phyloP scores from a whole-genome alignment of 1,284 basidiomycete species.

The Cryptococcus floricola region DNA sequence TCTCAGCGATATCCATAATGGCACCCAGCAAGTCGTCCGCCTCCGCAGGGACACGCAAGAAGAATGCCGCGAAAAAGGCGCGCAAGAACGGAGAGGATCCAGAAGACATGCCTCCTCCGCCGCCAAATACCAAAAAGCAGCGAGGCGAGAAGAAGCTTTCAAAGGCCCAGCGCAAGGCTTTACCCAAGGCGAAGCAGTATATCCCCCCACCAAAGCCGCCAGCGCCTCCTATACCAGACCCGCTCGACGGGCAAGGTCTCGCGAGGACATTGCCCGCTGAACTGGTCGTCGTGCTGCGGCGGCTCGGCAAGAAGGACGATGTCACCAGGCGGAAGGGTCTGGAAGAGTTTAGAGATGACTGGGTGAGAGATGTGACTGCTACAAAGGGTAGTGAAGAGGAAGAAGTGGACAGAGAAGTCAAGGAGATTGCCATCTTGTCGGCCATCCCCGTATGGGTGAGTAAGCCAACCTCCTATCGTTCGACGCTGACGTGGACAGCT shows the following conservation, averaged over 20 bases:
- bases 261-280: slow-evolving; percentile 73
- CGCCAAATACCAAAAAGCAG: slow-evolving; percentile 15
- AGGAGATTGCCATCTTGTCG: slow-evolving; percentile 37
- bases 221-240: slow-evolving; percentile 76
- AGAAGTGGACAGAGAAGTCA: slow-evolving; percentile 51
- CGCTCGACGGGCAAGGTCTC: slow-evolving; percentile 81
- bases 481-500: slow-evolving; percentile 55
- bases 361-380: slow-evolving; percentile 56
- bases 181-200: slow-evolving; percentile 65
- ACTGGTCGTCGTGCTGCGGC: slow-evolving; percentile 74
- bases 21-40: slow-evolving; percentile 58
- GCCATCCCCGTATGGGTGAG: slow-evolving; percentile 79
- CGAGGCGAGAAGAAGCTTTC: slow-evolving; percentile 41
- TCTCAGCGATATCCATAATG: too few species aligned
- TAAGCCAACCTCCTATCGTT: neutral
- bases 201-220: slow-evolving; percentile 78
- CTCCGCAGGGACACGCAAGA: slow-evolving; percentile 76
- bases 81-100: slow-evolving; percentile 28
- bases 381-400: slow-evolving; percentile 51
- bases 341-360: slow-evolving; percentile 72
- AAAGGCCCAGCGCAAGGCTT: slow-evolving; percentile 46
- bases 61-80: slow-evolving; percentile 41
- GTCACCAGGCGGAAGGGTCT: slow-evolving; percentile 81
- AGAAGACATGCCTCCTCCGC: neutral
- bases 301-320: slow-evolving; percentile 85